A percentile compares a stretch with the other conserved stretches of the same genome.
Evolutionary conservation across 192 early-diverging fungal species (phyloP).

Genomic region (Coemansia biformis): DNA sequence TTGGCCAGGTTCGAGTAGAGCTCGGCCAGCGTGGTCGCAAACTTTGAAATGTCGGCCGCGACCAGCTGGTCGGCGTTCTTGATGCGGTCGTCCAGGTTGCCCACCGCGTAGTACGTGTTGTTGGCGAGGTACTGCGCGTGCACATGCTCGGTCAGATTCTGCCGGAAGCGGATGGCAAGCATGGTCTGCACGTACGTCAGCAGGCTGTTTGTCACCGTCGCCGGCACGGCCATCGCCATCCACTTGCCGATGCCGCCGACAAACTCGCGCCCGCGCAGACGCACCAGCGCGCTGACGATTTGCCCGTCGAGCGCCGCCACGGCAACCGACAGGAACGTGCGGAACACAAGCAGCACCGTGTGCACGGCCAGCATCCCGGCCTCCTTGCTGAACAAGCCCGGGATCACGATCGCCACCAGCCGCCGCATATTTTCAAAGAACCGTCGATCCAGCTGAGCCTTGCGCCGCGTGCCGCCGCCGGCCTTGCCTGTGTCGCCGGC

Average conservation of each 20-base stretch:
- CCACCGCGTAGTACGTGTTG: slow-evolving; percentile 92
- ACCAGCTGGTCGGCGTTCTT: slow-evolving; percentile 85
- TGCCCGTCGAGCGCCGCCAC: slow-evolving; percentile 68
- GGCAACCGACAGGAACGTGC: slow-evolving; percentile 86
- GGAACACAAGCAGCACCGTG: slow-evolving; percentile 78
- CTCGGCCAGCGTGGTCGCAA: slow-evolving; percentile 77
- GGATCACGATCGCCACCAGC: slow-evolving; percentile 78
- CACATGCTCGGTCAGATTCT: slow-evolving; percentile 81
- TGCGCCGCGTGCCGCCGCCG: slow-evolving; percentile 3
- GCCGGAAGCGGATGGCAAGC: slow-evolving; percentile 74
- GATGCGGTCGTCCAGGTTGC: slow-evolving; percentile 90
- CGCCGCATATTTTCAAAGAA: slow-evolving; percentile 64
- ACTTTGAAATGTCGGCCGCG: slow-evolving; percentile 87
- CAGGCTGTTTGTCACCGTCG: slow-evolving; percentile 95
- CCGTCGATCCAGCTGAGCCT: slow-evolving; percentile 40
- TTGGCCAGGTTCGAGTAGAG: slow-evolving; percentile 95
- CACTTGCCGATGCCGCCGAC: slow-evolving; percentile 78
- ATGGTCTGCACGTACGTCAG: slow-evolving; percentile 71
- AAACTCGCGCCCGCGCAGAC: slow-evolving; percentile 63
- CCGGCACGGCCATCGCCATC: slow-evolving; percentile 91
- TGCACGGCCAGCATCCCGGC: slow-evolving; percentile 80
- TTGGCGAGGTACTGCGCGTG: slow-evolving; percentile 80
- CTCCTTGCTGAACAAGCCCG: slow-evolving; percentile 77
- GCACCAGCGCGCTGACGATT: slow-evolving; percentile 71
- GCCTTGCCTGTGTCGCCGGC: background rate